These are phyloP conservation scores for Sporothrix phasma DNA, from an alignment of 2,329 filamentous ascomycete species.

Conservation along the genomic window DNA sequence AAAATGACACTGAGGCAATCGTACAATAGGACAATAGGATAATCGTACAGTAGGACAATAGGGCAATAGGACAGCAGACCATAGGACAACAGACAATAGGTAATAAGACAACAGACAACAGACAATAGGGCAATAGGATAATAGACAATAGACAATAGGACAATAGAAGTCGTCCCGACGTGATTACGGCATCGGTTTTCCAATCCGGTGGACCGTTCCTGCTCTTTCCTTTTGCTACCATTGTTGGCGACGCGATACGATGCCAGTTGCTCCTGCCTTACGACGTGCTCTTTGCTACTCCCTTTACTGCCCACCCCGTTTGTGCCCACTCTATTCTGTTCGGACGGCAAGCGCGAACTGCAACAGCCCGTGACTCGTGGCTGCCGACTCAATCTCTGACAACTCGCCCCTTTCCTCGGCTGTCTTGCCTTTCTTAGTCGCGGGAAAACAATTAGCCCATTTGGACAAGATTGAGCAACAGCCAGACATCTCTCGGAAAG, in stretches of 20 bases:
- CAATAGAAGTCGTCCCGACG: not conserved
- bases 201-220: not conserved
- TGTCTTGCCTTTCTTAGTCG: not conserved
- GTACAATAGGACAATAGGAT: too few species aligned
- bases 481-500: not conserved
- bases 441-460: not conserved
- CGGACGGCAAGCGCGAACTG: not conserved
- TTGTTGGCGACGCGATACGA: not conserved
- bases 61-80: too few species aligned
- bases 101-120: too few species aligned
- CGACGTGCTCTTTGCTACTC: not conserved
- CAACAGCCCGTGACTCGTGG: not conserved
- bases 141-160: not conserved
- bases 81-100: too few species aligned
- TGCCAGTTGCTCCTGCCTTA: not conserved
- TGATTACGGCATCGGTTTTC: not conserved
- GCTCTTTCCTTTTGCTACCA: not conserved
- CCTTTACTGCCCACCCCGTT: not conserved
- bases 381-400: not conserved
- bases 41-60: too few species aligned
- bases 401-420: not conserved
- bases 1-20: too few species aligned
- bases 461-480: not conserved
- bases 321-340: not conserved
- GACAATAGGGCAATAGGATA: not conserved